Conservation (phyloP, 1,284 basidiomycete species). For the Ustilago lituana region DNA sequence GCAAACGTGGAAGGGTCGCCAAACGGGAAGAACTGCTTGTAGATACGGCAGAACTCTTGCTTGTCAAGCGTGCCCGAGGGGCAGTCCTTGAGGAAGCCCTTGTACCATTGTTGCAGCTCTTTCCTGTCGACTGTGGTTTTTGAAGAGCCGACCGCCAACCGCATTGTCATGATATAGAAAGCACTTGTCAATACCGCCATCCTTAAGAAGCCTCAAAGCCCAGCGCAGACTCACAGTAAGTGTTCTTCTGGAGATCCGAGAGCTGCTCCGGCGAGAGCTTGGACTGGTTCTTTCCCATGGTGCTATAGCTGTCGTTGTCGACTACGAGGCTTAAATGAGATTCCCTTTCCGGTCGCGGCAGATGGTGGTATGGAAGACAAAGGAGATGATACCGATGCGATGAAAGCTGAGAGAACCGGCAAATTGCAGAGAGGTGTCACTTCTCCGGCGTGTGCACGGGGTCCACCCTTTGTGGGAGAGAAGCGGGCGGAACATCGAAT, state of each 20-base stretch:
- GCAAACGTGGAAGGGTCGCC: conserved; percentile 97
- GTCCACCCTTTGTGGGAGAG: conserved; percentile 2
- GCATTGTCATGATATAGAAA: no score
- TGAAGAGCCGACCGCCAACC: no score
- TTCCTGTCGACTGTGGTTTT: conserved; percentile 89
- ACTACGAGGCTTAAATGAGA: not conserved
- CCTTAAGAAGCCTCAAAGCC: not conserved
- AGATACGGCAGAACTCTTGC: conserved; percentile 95
- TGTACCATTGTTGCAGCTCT: conserved; percentile 99
- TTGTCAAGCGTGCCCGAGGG: conserved; percentile 96
- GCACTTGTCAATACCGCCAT: no score
- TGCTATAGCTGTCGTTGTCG: not conserved
- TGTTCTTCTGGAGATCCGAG: conserved; percentile 94
- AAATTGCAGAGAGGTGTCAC: not conserved
- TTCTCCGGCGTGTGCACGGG: conserved; percentile 14
- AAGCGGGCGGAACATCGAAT: not conserved
- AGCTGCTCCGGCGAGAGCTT: conserved; percentile 96
- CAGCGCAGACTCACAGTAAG: conserved; percentile 81
- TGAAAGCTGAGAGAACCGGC: no score
- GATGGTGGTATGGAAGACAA: conserved; percentile 12
- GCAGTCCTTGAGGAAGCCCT: conserved; percentile 98
- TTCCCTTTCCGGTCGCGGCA: not conserved
- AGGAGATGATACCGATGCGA: not conserved
- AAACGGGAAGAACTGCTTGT: conserved; percentile 99
- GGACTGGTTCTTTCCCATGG: conserved; percentile 92